A percentile compares a stretch with the other conserved stretches of the same genome.
phyloP scores from a whole-genome alignment of 129 eudicot genomes.

The Helianthus annuus region DNA sequence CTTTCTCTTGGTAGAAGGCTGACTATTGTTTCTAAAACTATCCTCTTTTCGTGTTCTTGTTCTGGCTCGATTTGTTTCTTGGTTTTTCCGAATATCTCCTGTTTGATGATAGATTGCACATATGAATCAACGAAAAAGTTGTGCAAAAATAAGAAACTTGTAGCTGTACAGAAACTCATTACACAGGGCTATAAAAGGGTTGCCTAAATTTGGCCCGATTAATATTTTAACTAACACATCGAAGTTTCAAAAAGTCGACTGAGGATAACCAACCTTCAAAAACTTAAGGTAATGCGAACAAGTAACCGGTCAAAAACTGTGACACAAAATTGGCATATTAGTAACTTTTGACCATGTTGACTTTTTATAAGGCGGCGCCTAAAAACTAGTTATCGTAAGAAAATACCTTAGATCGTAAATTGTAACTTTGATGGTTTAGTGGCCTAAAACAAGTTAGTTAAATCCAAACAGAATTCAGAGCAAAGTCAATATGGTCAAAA shows the following conservation, averaged over 20 bases:
- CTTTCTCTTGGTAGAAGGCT: constrained; percentile 86
- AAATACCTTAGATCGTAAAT: neutral
- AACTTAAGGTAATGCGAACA: neutral
- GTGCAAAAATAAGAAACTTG: neutral
- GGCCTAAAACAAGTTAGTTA: neutral
- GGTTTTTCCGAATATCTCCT: constrained; percentile 78
- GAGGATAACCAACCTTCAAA: neutral
- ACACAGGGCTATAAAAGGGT: neutral
- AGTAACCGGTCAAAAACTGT: neutral
- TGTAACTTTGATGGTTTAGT: neutral
- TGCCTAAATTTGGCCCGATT: neutral
- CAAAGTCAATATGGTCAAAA: too few species aligned
- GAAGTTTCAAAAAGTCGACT: neutral
- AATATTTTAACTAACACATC: neutral
- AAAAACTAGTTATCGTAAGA: neutral
- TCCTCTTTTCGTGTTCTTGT: constrained; percentile 86
- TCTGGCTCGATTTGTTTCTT: constrained; percentile 65
- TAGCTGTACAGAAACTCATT: neutral
- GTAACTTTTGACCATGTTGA: neutral
- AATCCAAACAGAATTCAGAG: neutral
- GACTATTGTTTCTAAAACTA: constrained; percentile 84
- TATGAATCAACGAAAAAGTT: neutral
- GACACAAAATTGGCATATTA: neutral
- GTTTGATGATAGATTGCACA: constrained; percentile 24
- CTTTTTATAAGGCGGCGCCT: neutral